Evolutionary conservation across 75 land plant genomes (phyloP).

Genomic region (Adiantum capillusveneris): DNA sequence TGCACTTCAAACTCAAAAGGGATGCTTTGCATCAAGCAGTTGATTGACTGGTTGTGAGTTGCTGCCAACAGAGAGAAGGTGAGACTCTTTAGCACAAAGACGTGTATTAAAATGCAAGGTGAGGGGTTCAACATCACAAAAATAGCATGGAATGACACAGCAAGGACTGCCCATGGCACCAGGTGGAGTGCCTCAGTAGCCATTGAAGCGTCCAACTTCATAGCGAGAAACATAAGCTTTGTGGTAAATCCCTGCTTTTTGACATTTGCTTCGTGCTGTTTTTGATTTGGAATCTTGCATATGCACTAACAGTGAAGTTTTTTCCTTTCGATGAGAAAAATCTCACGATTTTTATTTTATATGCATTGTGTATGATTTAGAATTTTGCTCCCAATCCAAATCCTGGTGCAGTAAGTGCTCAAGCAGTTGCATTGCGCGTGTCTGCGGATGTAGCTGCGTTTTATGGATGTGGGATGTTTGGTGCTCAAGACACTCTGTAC

Average conservation of each 20-base stretch:
- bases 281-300: neutral
- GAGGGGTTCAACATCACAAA: slow-evolving; percentile 59
- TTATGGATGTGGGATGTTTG: slow-evolving; percentile 77
- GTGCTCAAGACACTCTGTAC: slow-evolving; percentile 79
- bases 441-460: slow-evolving; percentile 70
- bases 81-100: slow-evolving; percentile 45
- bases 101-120: slow-evolving; percentile 82
- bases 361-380: slow-evolving; percentile 24
- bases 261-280: neutral
- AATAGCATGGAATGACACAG: slow-evolving; percentile 82
- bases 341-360: too few species aligned
- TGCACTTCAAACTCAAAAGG: too few species aligned
- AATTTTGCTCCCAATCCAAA: slow-evolving; percentile 70
- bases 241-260: slow-evolving; percentile 35
- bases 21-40: too few species aligned
- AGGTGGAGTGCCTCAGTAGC: slow-evolving; percentile 60
- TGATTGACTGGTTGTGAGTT: too few species aligned
- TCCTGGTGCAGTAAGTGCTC: slow-evolving; percentile 77
- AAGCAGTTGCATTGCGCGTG: slow-evolving; percentile 72
- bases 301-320: neutral
- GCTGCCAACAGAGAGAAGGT: slow-evolving; percentile 87
- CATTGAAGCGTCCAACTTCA: slow-evolving; percentile 59
- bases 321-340: neutral
- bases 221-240: slow-evolving; percentile 83
- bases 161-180: slow-evolving; percentile 64